Conservation (phyloP, 2,329 filamentous ascomycete genomes). For the Colletotrichum sp. region DNA sequence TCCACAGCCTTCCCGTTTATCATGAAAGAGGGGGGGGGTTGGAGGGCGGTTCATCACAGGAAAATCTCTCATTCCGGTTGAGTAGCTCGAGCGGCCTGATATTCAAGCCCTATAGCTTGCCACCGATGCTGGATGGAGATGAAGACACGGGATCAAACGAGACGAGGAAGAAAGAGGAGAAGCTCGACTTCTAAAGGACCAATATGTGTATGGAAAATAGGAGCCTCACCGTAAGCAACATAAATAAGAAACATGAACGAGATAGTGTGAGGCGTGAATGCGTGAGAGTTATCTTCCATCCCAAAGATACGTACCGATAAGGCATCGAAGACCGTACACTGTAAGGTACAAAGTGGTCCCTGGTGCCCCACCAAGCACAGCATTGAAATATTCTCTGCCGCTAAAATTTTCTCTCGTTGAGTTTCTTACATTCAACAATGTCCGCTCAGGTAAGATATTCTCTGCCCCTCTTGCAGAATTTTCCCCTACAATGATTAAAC, state of each 20-base stretch:
- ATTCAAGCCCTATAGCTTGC: constrained; percentile 87
- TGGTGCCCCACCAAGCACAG: not conserved
- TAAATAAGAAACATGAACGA: not conserved
- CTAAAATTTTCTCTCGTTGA: not conserved
- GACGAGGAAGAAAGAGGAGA: constrained; percentile 65
- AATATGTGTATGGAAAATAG: not conserved
- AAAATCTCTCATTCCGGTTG: constrained; percentile 90
- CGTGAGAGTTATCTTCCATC: not conserved
- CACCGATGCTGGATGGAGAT: constrained; percentile 78
- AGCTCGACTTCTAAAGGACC: constrained; percentile 70
- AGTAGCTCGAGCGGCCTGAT: constrained; percentile 81
- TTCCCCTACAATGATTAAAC: constrained; percentile 50
- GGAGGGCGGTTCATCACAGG: constrained; percentile 70
- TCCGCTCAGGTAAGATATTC: constrained; percentile 21
- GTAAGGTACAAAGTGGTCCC: not conserved
- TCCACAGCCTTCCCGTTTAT: constrained; percentile 83
- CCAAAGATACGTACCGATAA: not conserved
- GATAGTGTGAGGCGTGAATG: not conserved
- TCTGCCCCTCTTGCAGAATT: not conserved
- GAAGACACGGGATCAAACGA: constrained; percentile 50
- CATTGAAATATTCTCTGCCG: not conserved
- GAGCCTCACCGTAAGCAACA: not conserved
- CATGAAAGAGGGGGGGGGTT: constrained; percentile 87
- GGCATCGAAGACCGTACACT: not conserved
- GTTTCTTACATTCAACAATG: not conserved